Base-by-base conservation (phyloP, 257 asterid species). In the Salvia miltiorrhiza region DNA sequence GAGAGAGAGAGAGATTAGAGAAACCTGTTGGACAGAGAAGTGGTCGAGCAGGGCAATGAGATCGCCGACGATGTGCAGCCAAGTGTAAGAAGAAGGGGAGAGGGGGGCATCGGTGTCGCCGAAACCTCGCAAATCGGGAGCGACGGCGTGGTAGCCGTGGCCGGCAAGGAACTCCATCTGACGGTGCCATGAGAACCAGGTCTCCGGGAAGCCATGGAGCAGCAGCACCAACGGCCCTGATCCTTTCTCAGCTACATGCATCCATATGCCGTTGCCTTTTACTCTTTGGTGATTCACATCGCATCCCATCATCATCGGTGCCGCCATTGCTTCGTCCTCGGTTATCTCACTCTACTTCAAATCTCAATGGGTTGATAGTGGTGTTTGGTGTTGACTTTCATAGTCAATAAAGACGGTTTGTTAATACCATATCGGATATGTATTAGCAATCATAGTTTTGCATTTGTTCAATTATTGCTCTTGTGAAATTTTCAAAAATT, bases 201-300 rank as follows among this genome's bases (percentile, higher is more conserved):
- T 80, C 52, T 81, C 86, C 8, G 88, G 86, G 76, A 84, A 78
- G 69, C 89, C 89, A 63, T 81, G 89, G 73, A 84, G 84, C 20
- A 84, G 86, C 28, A 84, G 14, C 35, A 84, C 83, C 37, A 78
- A 54, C 7, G 83, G 86, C 23, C 89, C 86, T 9, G 75, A 71
- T 4, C 86, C 89, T 45, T 81, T 84, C 65, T 84, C 86, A 48
- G 82, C 86, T 71, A 81, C 7, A 73, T 84, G 86, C 79, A 84
- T 84, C 86, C 81, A 78, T 74, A 84, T 81, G 5, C 84, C 88
- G 30, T 84, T 81, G 13, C 81, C 74, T 69, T 68, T 78, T 64
- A 81, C 65, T 71, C 73, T 76, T 2, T 68, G 72, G 28, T 84
- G 83, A 20, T 71, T 71, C n/a, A 79, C 81, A 14, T 80, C 81